phyloP scores from a whole-genome alignment of 2,329 filamentous ascomycete genomes.

The Xylariomycetidae sp. region DNA sequence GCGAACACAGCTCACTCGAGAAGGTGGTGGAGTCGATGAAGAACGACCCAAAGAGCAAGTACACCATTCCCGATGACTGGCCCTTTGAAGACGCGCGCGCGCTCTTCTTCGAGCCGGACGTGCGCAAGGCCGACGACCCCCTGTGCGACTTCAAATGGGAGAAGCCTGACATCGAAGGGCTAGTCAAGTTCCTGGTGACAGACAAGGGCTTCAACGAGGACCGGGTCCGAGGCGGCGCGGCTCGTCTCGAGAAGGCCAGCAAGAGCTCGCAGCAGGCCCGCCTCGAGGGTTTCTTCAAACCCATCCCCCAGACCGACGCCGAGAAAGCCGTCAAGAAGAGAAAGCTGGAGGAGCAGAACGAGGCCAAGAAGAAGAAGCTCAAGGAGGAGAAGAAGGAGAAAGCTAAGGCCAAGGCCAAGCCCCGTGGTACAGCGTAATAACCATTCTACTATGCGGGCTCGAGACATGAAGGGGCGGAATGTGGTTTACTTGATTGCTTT shows the following conservation, averaged over 20 bases:
- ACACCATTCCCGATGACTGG: slow-evolving; percentile 90
- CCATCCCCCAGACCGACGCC: slow-evolving; percentile 78
- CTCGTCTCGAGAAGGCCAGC: slow-evolving; percentile 80
- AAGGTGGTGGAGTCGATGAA: slow-evolving; percentile 78
- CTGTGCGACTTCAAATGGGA: slow-evolving; percentile 99
- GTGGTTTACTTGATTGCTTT: no score
- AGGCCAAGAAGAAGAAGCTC: slow-evolving; percentile 89
- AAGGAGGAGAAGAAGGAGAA: slow-evolving; percentile 96
- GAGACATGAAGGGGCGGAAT: no score
- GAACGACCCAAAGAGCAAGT: slow-evolving; percentile 73
- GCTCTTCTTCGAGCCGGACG: slow-evolving; percentile 88
- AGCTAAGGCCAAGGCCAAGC: slow-evolving; percentile 84
- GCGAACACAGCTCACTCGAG: slow-evolving; percentile 84
- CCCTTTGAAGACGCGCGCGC: slow-evolving; percentile 87
- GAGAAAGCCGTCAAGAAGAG: slow-evolving; percentile 84
- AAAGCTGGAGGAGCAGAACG: slow-evolving; percentile 88
- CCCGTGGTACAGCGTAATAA: slow-evolving; percentile 50
- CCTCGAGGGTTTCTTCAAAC: slow-evolving; percentile 96
- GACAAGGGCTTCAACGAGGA: slow-evolving; percentile 99
- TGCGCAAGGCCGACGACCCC: slow-evolving; percentile 74
- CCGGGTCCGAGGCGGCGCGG: slow-evolving; percentile 73
- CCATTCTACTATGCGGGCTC: no score
- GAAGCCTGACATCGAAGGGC: slow-evolving; percentile 80
- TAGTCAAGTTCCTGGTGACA: slow-evolving; percentile 82
- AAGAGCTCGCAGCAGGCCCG: slow-evolving; percentile 88